A percentile compares a stretch with the other conserved stretches of the same genome.
Conservation (phyloP, 2,329 filamentous ascomycete species). For the Cladosporium oxysporum region DNA sequence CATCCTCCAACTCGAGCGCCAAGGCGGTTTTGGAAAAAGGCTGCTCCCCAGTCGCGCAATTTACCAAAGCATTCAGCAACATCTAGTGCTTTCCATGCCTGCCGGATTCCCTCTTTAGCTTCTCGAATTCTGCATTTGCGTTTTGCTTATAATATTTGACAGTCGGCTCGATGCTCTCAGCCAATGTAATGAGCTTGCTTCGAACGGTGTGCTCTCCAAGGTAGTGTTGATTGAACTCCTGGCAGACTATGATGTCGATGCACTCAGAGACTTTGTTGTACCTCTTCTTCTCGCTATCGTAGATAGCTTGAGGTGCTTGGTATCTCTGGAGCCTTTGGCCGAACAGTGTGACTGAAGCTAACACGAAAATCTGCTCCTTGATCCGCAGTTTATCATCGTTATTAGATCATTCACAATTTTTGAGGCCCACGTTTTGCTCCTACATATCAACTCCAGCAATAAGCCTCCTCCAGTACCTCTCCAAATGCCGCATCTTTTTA, state of each 20-base stretch:
- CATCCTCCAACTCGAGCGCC: neutral
- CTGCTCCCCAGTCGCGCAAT: neutral
- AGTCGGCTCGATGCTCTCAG: conserved; percentile 3
- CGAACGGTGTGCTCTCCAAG: neutral
- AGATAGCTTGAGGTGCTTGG: neutral
- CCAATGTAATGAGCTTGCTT: conserved; percentile 2
- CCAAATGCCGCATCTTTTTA: neutral
- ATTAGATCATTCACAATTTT: neutral
- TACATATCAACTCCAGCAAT: neutral
- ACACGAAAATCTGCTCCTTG: no score
- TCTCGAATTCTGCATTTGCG: neutral
- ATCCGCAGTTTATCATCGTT: no score
- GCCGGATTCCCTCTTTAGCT: neutral
- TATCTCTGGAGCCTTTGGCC: neutral
- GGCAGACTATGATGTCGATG: neutral
- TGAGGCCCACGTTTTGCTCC: neutral
- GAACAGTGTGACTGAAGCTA: no score
- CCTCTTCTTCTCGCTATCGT: conserved; percentile 1
- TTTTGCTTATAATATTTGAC: neutral
- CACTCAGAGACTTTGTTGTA: neutral
- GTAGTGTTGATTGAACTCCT: neutral
- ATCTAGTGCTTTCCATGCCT: conserved; percentile 11
- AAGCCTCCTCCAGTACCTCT: neutral
- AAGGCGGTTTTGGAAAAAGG: neutral
- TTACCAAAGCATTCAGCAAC: conserved; percentile 1